Base-by-base conservation (phyloP, 176 grass and related monocot genomes). In the Rhynchospora pubera region DNA sequence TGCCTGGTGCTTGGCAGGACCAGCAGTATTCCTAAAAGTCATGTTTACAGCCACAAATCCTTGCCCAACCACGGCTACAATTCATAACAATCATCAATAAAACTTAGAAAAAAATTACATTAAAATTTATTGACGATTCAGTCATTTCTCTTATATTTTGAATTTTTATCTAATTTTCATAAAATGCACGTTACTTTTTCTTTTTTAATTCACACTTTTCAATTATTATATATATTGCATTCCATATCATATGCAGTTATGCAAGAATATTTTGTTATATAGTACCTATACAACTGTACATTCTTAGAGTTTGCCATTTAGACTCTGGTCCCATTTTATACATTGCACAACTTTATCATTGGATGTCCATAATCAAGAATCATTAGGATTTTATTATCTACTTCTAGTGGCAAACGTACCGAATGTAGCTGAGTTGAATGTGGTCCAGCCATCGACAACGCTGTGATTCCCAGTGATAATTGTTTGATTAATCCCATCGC, bases 11-110 rank as follows among this genome's bases (percentile, higher is more conserved):
- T 98, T 98, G 7, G 87, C 77, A 5, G 90, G 72, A 0, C 95
- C 92, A 0, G 95, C 90, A 28, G 92, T 93, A 87, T 98, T 98
- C 18, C 80, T 85, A 84, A 98, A 91, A 62, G 95, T 98, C 89
- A 98, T 94, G 89, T 94, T 98, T 67, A 98, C 80, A 6, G 90
- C 95, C 8, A 94, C 88, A 57, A 98, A 98, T 1, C 92, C 95
- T 87, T 85, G 71, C 13, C 95, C 95, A 6, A 98, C 67, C 16
- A 94, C 95, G 52, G 90, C 95, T 98, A 73, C 90, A 89, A 28
- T 45, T 14, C n/a, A 65, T 34, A 65, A 79, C 52, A 79, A 61
- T 19, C 34, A 39, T 39, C 34, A 39, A 39, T 39, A 39, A 34
- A 39, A 39, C 34, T 39, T 39, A 39, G 4, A 39, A 39, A 39